Evolutionary conservation across 257 asterid species (phyloP), one percentile per base, ranked within the genome.

Genomic region (Ocimum tenuiflorum): DNA sequence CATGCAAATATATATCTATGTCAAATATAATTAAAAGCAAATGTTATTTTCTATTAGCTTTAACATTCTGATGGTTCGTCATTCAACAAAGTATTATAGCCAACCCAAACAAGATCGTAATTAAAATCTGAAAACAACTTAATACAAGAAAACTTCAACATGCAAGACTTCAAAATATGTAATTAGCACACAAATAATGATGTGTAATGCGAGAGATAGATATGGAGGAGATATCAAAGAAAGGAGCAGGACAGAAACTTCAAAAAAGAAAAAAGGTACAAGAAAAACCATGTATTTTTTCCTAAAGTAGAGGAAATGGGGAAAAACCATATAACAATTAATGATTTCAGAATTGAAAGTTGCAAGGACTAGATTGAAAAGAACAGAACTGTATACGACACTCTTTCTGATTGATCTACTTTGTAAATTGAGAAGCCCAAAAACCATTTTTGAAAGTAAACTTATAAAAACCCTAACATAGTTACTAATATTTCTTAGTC

Each of bases 361-460:
- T 36, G 27, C 14, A 11, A 20, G 53, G 53, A 59, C 53, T 23
- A 49, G 60, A 27, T 41, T 18, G 46, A 17, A 22, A 53, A 27
- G 35, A 17, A 22, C 19, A 50, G 29, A 68, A 33, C 15, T 6
- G 41, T 13, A 49, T 17, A 12, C 22, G 36, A 29, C 9, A 15
- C 48, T 50, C 62, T 65, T 53, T 33, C 43, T 58, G 22, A 20
- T 43, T 27, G 56, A 31, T 73, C 68, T 60, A 67, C n/a, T 62
- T 47, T 17, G 66, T 14, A 35, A 12, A 41, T 9, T 20, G 14
- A 29, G 15, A 46, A 20, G 15, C 42, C 19, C 14, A 29, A 59
- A 19, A 43, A 62, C 62, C 53, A 43, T 45, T 36, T n/a, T n/a
- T n/a, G 22, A 46, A 52, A 61, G 50, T 2, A 13, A 13, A n/a